Percentiles rank a stretch among this genome's conserved stretches.
These are phyloP conservation scores for Macrotyloma uniflorum DNA, from an alignment of 306 rosid genomes.

Conservation along the genomic window DNA sequence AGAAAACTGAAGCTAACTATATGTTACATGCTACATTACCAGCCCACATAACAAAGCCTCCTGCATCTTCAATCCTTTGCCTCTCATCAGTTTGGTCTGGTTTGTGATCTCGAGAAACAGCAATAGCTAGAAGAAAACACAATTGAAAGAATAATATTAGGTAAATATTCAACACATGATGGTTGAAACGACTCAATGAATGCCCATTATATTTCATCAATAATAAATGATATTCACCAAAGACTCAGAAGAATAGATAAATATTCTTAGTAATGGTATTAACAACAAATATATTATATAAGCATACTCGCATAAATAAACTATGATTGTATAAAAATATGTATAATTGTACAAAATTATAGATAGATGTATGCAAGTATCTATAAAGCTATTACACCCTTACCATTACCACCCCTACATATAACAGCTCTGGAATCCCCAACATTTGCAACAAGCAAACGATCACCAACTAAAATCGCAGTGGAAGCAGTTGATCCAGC, in stretches of 20 bases:
- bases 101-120: conserved; percentile 97
- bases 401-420: conserved; percentile 91
- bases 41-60: conserved; percentile 99
- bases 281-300: neutral
- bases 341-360: neutral
- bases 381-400: conserved; percentile 14
- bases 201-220: neutral
- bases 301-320: neutral
- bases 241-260: neutral
- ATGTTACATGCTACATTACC: conserved; percentile 49
- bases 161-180: conserved; percentile 14
- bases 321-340: too few species aligned
- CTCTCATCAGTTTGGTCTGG: conserved; percentile 99
- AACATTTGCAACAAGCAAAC: conserved; percentile 96
- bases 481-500: conserved; percentile 99
- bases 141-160: conserved; percentile 8
- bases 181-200: conserved; percentile 12
- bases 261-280: neutral
- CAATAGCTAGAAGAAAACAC: conserved; percentile 69
- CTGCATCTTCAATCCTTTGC: conserved; percentile 91
- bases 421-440: conserved; percentile 95
- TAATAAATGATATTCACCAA: conserved; percentile 1
- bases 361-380: neutral
- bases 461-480: conserved; percentile 93
- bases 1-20: neutral